These are phyloP conservation scores for Trichoderma simmonsii DNA, from an alignment of 2,329 filamentous ascomycete species.

Conservation along the genomic window DNA sequence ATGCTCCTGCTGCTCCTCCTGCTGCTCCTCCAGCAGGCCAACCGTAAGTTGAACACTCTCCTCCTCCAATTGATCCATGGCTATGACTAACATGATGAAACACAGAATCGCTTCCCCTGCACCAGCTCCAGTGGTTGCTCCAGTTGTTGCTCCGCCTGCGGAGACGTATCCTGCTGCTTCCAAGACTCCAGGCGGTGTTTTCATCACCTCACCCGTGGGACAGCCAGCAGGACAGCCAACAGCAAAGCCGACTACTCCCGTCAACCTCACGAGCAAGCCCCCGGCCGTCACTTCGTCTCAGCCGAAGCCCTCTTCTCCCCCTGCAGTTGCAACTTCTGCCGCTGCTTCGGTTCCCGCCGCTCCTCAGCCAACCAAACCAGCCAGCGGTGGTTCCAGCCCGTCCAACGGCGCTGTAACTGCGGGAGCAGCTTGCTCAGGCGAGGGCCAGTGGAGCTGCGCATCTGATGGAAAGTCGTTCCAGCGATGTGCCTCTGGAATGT, in stretches of 20 bases:
- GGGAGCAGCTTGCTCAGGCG: slow-evolving; percentile 46
- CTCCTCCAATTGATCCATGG: not conserved
- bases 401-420: slow-evolving; percentile 21
- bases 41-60: not conserved
- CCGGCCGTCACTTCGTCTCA: slow-evolving; percentile 21
- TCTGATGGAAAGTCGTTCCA: slow-evolving; percentile 52
- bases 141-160: not conserved
- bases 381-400: not conserved
- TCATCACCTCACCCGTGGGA: slow-evolving; percentile 11
- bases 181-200: slow-evolving; percentile 16
- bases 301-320: not conserved
- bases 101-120: not conserved
- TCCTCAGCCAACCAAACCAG: slow-evolving; percentile 5
- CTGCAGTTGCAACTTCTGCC: not conserved
- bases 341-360: not conserved
- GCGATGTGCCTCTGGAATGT: slow-evolving; percentile 58
- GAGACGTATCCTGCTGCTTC: not conserved
- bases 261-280: slow-evolving; percentile 25
- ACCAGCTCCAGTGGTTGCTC: too few relatives aligned
- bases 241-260: not conserved
- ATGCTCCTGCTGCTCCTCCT: slow-evolving; percentile 19
- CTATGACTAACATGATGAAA: not conserved
- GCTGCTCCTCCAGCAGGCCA: not conserved
- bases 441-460: slow-evolving; percentile 60
- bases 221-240: not conserved